phyloP scores from a whole-genome alignment of 2,329 filamentous ascomycete species.

The Pyrenochaeta sp. region DNA sequence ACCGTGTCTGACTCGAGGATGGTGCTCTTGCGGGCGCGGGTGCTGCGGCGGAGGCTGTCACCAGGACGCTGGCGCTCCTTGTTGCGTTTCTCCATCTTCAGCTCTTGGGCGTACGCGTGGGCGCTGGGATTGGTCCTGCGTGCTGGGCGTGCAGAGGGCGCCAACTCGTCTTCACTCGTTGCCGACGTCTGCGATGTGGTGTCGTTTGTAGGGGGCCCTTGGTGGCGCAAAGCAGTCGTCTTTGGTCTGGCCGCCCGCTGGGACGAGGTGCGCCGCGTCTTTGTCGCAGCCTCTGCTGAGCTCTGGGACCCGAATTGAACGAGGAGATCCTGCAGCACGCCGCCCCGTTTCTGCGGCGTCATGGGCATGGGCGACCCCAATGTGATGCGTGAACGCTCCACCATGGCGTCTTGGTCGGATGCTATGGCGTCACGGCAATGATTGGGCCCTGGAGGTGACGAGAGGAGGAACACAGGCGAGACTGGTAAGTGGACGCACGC shows the following conservation, averaged over 20 bases:
- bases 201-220: conserved; percentile 5
- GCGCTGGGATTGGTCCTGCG: conserved; percentile 21
- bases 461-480: conserved; percentile 3
- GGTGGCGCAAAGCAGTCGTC: not conserved
- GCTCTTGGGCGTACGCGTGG: conserved; percentile 25
- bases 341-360: conserved; percentile 35
- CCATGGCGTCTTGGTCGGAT: conserved; percentile 25
- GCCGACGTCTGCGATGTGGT: conserved; percentile 2
- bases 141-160: conserved; percentile 13
- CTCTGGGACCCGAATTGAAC: conserved; percentile 39
- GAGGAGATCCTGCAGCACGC: conserved; percentile 34
- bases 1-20: conserved; percentile 45
- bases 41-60: conserved; percentile 30
- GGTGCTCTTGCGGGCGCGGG: conserved; percentile 32
- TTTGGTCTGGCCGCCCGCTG: conserved; percentile 3
- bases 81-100: conserved; percentile 45
- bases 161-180: conserved; percentile 38
- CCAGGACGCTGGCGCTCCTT: conserved; percentile 19
- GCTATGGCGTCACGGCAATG: not conserved
- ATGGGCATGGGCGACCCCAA: conserved; percentile 28
- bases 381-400: conserved; percentile 17
- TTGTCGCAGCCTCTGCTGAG: conserved; percentile 43
- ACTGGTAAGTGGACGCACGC: not conserved
- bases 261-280: conserved; percentile 29
- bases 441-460: not conserved